Conservation (phyloP, 352 stramenopile genomes). For the Pythium aristosporum region DNA sequence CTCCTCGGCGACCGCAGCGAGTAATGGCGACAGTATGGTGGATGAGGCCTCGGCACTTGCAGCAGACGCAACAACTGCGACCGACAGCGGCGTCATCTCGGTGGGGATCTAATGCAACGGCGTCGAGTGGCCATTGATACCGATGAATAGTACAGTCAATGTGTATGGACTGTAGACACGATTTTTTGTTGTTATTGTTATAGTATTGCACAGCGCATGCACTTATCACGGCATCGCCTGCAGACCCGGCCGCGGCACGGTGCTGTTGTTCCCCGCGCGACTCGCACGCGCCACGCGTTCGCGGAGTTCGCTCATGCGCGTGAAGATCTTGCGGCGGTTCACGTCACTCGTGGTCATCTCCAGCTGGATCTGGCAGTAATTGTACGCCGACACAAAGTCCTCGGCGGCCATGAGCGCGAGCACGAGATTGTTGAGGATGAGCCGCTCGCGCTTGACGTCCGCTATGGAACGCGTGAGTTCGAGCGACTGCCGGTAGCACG, state of each 20-base stretch:
- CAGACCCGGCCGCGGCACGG: not conserved
- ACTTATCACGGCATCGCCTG: not conserved
- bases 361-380: constrained; percentile 68
- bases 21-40: no score
- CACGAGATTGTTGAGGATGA: constrained; percentile 84
- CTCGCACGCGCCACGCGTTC: constrained; percentile 38
- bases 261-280: not conserved
- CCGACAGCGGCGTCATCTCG: constrained; percentile 12
- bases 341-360: constrained; percentile 65
- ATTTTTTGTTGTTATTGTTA: not conserved
- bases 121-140: no score
- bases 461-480: constrained; percentile 70
- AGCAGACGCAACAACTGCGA: not conserved
- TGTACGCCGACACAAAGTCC: constrained; percentile 52
- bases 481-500: constrained; percentile 76
- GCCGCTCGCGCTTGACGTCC: constrained; percentile 75
- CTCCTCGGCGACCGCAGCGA: not conserved
- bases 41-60: no score
- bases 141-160: no score
- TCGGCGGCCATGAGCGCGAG: constrained; percentile 68
- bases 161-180: not conserved
- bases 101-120: constrained; percentile 21
- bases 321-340: constrained; percentile 79
- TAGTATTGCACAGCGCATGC: not conserved
- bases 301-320: constrained; percentile 68